Evolutionary conservation across 768 basidiomycete species (phyloP), one percentile per base, ranked within the genome.

Genomic region (Rhodosporidiobolus odoratus): DNA sequence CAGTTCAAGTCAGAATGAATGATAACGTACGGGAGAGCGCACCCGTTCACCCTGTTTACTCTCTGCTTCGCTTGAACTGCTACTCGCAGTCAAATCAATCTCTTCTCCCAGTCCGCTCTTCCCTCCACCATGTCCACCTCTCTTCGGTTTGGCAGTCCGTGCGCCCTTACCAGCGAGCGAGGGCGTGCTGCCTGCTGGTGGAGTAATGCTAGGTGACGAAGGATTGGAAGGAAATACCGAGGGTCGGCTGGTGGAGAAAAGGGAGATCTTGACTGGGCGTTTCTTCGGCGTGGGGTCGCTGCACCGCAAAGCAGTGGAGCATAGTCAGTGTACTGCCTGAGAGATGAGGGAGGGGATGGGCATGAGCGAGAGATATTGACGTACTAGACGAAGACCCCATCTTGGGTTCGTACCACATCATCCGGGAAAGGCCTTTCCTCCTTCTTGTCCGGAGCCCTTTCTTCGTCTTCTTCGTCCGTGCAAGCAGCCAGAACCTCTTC

Each of bases 271-370:
- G 37, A 43, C 43, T 7, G 58, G 68, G 8, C 67, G 60, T 19
- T 66, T 71, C 65, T 59, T 71, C 17, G 72, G 72, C 19, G 71
- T 69, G 5, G 72, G 72, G 0, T 73, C 57, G 61, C 72, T 71
- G 40, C 15, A 19, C 54, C n/a, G 30, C 32, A 34, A 17, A n/a
- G 27, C 8, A 2, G 27, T 21, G 21, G 45, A 21, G 30, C 15
- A 3, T 21, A n/a, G n/a, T n/a, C n/a, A n/a, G n/a, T n/a, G n/a
- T n/a, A n/a, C n/a, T n/a, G n/a, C n/a, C n/a, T n/a, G 58, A 45
- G 23, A 45, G 43, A 23, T 45, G 41, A 23, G 0, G 0, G 40
- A 16, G 7, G 30, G 10, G 35, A 10, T 19, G 34, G 23, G 21
- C 2, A 37, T 19, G 30, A 21, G 19, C 19, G 47, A 2, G 15